Evolutionary conservation across 148 eudicot genomes (phyloP).

Genomic region (Rhododendron kiyosumense): DNA sequence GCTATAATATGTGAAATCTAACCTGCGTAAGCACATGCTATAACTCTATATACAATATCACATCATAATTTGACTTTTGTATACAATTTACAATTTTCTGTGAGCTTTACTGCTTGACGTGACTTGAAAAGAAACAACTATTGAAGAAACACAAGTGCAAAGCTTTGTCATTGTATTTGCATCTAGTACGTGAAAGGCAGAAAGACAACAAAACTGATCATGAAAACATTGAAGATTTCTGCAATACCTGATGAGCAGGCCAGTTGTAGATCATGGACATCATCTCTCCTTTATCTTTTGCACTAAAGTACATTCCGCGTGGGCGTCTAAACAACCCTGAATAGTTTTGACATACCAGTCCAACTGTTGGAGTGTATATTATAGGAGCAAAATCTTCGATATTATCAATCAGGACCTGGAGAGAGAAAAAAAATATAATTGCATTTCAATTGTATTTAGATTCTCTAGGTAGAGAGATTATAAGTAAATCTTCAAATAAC

Average conservation of each 20-base stretch:
- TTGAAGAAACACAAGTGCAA: not conserved
- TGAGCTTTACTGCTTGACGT: not conserved
- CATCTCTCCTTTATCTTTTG: slow-evolving; percentile 98
- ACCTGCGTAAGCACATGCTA: not conserved
- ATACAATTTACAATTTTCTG: not conserved
- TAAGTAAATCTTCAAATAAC: not conserved
- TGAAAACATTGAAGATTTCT: not conserved
- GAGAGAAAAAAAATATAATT: slow-evolving; percentile 18
- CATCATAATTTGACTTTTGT: not conserved
- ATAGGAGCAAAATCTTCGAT: slow-evolving; percentile 73
- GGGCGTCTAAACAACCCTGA: slow-evolving; percentile 98
- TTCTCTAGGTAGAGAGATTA: not conserved
- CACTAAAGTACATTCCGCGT: slow-evolving; percentile 99
- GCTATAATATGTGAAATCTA: not conserved
- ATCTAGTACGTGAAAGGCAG: not conserved
- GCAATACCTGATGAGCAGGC: slow-evolving; percentile 74
- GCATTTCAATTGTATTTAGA: slow-evolving; percentile 16
- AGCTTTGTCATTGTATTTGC: not conserved
- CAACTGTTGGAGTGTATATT: slow-evolving; percentile 98
- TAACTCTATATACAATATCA: not conserved
- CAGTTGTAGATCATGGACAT: slow-evolving; percentile 95
- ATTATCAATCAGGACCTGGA: slow-evolving; percentile 91
- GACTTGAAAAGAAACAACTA: not conserved
- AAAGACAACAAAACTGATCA: not conserved
- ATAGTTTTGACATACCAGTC: slow-evolving; percentile 97